Evolutionary conservation across 108 stramenopile species (phyloP).

Genomic region (Bacterosira constricta): DNA sequence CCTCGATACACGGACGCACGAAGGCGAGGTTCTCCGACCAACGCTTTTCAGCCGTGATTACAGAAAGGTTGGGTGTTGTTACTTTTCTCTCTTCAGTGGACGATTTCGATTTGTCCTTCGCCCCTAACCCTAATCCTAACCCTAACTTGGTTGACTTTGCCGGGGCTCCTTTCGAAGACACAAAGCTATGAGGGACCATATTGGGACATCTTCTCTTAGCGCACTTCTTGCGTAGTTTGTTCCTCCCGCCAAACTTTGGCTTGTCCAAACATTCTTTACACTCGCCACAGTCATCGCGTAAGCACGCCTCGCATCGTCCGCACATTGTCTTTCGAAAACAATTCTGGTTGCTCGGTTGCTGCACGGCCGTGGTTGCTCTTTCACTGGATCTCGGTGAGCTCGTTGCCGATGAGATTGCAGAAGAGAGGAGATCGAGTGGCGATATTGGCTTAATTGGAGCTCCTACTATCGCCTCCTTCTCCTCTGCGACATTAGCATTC

Average conservation of each 20-base stretch:
- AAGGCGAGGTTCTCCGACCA: neutral
- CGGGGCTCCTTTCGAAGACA: neutral
- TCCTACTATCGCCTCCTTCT: neutral
- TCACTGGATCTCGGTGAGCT: neutral
- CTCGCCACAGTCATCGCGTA: conserved; percentile 17
- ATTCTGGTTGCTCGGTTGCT: neutral
- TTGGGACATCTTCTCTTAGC: conserved; percentile 11
- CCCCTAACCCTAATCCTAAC: no score
- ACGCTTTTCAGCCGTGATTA: neutral
- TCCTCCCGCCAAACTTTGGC: conserved; percentile 24
- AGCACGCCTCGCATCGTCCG: conserved; percentile 10
- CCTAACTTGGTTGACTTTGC: neutral
- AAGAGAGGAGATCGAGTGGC: conserved; percentile 5
- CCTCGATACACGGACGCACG: neutral
- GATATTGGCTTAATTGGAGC: neutral
- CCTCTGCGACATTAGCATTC: neutral
- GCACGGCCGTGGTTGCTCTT: neutral
- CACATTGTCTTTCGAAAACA: conserved; percentile 9
- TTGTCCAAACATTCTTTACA: conserved; percentile 26
- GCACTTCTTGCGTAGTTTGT: conserved; percentile 14
- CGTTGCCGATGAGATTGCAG: neutral
- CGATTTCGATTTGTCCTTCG: neutral
- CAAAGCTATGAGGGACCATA: neutral
- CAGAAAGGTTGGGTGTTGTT: neutral
- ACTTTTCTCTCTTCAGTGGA: neutral